These are phyloP conservation scores for Escovopsis weberi DNA, from an alignment of 2,329 filamentous ascomycete genomes.

Conservation along the genomic window DNA sequence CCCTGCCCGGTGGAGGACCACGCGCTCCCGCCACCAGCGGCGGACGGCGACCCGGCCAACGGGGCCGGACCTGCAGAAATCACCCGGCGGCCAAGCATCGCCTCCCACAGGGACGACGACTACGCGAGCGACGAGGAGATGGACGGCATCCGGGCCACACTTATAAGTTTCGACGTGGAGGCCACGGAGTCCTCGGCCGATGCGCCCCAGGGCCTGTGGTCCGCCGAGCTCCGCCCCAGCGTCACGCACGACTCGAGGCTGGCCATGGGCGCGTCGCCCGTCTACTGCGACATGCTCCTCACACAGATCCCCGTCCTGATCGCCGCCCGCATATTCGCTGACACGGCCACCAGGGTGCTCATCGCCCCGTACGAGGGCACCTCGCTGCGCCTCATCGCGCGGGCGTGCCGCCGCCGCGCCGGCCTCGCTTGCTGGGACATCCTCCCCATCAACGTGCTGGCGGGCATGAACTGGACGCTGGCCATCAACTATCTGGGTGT, in stretches of 20 bases:
- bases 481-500: conserved; percentile 30
- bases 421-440: conserved; percentile 26
- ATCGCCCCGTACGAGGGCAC: conserved; percentile 33
- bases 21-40: background rate
- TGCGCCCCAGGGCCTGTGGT: conserved; percentile 37
- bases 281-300: conserved; percentile 34
- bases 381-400: conserved; percentile 29
- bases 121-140: conserved; percentile 42
- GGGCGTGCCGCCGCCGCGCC: conserved; percentile 23
- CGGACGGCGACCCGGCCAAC: conserved; percentile 12
- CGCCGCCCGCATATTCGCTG: conserved; percentile 32
- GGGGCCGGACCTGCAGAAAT: conserved; percentile 8
- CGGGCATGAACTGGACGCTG: conserved; percentile 24
- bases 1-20: conserved; percentile 1
- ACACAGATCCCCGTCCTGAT: conserved; percentile 34
- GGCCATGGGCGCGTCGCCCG: conserved; percentile 12
- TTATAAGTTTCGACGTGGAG: conserved; percentile 49
- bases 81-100: conserved; percentile 29
- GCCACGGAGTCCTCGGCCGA: conserved; percentile 37
- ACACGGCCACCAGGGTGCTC: conserved; percentile 26
- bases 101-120: conserved; percentile 35
- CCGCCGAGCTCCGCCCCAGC: conserved; percentile 42
- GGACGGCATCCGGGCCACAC: conserved; percentile 38
- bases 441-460: conserved; percentile 20
- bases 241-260: conserved; percentile 17